Conservation (phyloP, 208 protist species). For the Strigomonas galati region DNA sequence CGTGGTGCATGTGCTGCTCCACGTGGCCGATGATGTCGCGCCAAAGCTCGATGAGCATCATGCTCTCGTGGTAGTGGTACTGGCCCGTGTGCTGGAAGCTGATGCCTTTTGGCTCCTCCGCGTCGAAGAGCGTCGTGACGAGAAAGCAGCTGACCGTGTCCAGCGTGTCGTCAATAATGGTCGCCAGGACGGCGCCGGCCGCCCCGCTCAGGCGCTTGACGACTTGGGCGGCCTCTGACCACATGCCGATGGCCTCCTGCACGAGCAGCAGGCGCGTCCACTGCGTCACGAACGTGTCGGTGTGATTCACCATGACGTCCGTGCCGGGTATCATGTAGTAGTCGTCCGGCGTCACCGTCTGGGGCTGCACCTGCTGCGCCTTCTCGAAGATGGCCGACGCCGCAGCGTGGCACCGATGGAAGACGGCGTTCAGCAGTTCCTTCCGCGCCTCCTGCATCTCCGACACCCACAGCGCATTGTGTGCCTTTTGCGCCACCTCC, state of each 20-base stretch:
- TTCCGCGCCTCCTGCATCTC: constrained; percentile 73
- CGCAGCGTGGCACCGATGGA: constrained; percentile 80
- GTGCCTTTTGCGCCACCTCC: constrained; percentile 77
- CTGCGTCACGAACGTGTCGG: constrained; percentile 70
- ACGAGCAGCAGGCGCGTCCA: constrained; percentile 80
- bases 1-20: constrained; percentile 58
- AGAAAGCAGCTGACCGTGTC: constrained; percentile 66
- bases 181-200: constrained; percentile 31
- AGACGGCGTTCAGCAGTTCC: constrained; percentile 80
- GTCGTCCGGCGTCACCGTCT: constrained; percentile 59
- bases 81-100: constrained; percentile 59
- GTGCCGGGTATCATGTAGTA: constrained; percentile 76
- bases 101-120: constrained; percentile 32
- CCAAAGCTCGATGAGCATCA: constrained; percentile 84
- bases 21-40: constrained; percentile 52
- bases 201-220: constrained; percentile 51
- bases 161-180: constrained; percentile 55
- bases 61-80: constrained; percentile 80
- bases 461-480: constrained; percentile 81
- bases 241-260: constrained; percentile 82
- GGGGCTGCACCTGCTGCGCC: constrained; percentile 29
- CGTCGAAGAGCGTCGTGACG: constrained; percentile 52
- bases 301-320: constrained; percentile 71
- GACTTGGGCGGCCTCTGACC: constrained; percentile 59
- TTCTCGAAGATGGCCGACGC: constrained; percentile 74